Evolutionary conservation across 768 basidiomycete species (phyloP).

Genomic region (Tulasnella sp.): DNA sequence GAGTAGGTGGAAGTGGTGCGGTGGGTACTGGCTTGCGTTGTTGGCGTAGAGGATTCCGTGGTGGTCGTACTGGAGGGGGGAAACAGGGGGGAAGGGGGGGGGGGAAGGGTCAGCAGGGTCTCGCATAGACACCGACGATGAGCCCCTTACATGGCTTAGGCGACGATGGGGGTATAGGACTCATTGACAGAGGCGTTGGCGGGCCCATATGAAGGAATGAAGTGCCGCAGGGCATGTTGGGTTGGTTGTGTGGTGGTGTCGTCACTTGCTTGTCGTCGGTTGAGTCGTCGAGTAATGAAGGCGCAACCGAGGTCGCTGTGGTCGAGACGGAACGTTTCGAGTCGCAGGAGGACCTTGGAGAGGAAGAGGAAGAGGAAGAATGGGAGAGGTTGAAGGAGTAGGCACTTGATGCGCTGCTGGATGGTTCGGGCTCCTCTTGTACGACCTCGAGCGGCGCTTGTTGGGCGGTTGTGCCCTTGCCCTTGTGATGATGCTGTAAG

Average conservation of each 20-base stretch:
- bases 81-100: background rate
- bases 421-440: background rate
- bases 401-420: background rate
- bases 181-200: background rate
- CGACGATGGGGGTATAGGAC: background rate
- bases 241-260: background rate
- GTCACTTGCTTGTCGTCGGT: background rate
- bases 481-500: background rate
- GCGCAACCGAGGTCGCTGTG: background rate
- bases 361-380: background rate
- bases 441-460: background rate
- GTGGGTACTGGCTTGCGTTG: background rate
- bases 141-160: background rate
- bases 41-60: background rate
- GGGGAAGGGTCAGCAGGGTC: background rate
- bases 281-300: background rate
- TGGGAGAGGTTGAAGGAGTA: background rate
- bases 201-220: background rate
- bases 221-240: background rate
- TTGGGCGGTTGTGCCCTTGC: background rate
- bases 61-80: background rate
- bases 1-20: background rate
- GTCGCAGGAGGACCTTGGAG: background rate
- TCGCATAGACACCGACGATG: background rate
- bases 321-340: background rate